Percentiles rank a stretch among this genome's conserved stretches.
These are phyloP conservation scores for Gonium pectorale DNA, from an alignment of 139 green algal species.

Conservation along the genomic window DNA sequence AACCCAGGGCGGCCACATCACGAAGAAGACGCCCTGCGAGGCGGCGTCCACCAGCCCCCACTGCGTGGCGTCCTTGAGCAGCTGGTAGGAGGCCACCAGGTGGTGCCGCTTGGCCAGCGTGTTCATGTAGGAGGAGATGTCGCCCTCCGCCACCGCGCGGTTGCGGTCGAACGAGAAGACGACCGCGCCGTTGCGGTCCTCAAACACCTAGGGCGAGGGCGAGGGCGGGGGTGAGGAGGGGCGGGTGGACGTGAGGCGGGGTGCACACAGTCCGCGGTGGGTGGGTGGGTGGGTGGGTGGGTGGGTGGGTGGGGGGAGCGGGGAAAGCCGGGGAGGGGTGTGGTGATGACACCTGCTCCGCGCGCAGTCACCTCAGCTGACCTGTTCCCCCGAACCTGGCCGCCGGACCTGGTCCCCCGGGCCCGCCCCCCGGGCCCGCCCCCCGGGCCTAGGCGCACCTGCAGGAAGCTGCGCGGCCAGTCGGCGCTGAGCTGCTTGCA, in stretches of 20 bases:
- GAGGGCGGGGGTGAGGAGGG: not conserved
- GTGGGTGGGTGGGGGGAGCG: not conserved
- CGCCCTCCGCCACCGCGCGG: conserved; percentile 50
- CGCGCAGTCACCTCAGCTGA: no score
- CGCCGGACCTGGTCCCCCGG: no score
- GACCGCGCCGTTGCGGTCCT: conserved; percentile 56
- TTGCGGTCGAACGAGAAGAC: conserved; percentile 54
- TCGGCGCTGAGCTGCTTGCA: conserved; percentile 54
- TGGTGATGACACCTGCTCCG: no score
- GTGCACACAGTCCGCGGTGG: not conserved
- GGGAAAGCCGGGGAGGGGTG: not conserved
- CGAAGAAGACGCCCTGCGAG: conserved; percentile 49
- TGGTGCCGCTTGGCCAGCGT: conserved; percentile 41
- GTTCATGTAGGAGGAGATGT: conserved; percentile 62
- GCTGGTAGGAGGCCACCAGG: conserved; percentile 40
- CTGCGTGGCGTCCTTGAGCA: conserved; percentile 54
- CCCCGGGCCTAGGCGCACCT: no score
- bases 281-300: not conserved
- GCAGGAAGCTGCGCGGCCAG: conserved; percentile 59
- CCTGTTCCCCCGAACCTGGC: no score
- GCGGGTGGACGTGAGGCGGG: not conserved
- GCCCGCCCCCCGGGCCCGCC: no score
- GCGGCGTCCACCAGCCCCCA: conserved; percentile 55
- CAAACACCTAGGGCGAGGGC: conserved; percentile 57
- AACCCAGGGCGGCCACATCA: conserved; percentile 58